Conservation (phyloP, 805 yeast genomes). For the Sungouiella thailandica region DNA sequence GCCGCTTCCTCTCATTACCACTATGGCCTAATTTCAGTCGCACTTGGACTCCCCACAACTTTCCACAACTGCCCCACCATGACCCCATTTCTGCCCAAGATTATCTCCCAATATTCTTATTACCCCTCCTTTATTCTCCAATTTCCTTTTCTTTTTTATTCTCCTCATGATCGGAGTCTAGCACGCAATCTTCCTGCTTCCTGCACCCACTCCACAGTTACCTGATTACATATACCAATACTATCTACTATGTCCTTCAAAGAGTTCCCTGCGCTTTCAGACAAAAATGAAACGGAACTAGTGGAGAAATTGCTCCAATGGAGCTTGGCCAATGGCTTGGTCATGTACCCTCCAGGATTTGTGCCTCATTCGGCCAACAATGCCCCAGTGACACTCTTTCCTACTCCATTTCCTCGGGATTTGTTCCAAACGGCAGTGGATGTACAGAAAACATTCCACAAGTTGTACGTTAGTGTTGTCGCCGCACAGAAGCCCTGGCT, state of each 20-base stretch:
- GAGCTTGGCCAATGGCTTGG: constrained; percentile 73
- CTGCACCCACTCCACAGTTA: too few species aligned
- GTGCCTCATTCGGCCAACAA: constrained; percentile 40
- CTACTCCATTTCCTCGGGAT: constrained; percentile 76
- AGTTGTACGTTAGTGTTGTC: constrained; percentile 67
- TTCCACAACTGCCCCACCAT: too few species aligned
- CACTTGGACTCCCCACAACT: too few species aligned
- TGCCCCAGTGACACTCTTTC: constrained; percentile 88
- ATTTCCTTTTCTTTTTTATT: too few species aligned
- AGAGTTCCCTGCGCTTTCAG: constrained; percentile 29
- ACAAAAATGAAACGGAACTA: constrained; percentile 25
- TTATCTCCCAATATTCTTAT: too few species aligned
- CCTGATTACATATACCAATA: too few species aligned
- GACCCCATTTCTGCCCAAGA: too few species aligned
- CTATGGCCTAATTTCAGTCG: too few species aligned
- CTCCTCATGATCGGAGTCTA: too few species aligned
- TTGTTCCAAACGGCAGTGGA: constrained; percentile 63
- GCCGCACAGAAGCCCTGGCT: constrained; percentile 57
- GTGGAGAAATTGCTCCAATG: constrained; percentile 60
- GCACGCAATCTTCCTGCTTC: too few species aligned
- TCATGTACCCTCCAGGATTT: constrained; percentile 69
- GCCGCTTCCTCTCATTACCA: too few species aligned
- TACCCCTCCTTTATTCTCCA: too few species aligned
- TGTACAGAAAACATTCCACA: constrained; percentile 67
- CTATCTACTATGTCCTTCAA: constrained; percentile 14